Conservation (phyloP, 306 rosid genomes). For the Dalbergia cultrata region DNA sequence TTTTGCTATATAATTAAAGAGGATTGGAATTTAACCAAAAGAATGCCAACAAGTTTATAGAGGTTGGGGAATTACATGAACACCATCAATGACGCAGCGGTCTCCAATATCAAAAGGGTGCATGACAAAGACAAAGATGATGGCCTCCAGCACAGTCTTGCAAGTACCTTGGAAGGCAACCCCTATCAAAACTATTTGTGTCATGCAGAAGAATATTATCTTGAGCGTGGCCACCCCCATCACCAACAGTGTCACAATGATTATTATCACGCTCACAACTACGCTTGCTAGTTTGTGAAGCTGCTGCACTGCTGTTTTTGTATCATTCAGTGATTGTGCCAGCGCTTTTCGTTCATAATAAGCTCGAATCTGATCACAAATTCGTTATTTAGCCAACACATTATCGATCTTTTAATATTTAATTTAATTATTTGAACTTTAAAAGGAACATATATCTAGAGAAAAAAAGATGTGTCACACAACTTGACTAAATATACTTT, state of each 20-base stretch:
- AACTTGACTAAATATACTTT: background rate
- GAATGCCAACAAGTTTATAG: background rate
- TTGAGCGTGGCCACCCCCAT: slow-evolving; percentile 58
- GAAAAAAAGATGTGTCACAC: background rate
- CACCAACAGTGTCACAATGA: slow-evolving; percentile 54
- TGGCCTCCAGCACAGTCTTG: slow-evolving; percentile 62
- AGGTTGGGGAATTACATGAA: slow-evolving; percentile 49
- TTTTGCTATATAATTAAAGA: too few species aligned
- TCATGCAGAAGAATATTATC: slow-evolving; percentile 50
- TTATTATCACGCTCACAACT: slow-evolving; percentile 56
- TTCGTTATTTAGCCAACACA: background rate
- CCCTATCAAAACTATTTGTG: slow-evolving; percentile 56
- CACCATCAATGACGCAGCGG: slow-evolving; percentile 63
- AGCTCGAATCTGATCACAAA: slow-evolving; percentile 59
- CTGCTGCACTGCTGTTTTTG: slow-evolving; percentile 70
- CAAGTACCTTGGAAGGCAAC: slow-evolving; percentile 67
- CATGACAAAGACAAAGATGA: slow-evolving; percentile 66
- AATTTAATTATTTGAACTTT: background rate
- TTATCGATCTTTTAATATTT: background rate
- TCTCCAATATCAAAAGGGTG: slow-evolving; percentile 71
- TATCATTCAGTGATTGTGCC: slow-evolving; percentile 64
- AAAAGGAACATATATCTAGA: background rate
- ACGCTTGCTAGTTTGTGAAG: slow-evolving; percentile 65
- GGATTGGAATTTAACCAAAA: background rate
- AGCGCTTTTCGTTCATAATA: slow-evolving; percentile 62